phyloP scores from a whole-genome alignment of 2,329 filamentous ascomycete species.

The Scedosporium boydii region DNA sequence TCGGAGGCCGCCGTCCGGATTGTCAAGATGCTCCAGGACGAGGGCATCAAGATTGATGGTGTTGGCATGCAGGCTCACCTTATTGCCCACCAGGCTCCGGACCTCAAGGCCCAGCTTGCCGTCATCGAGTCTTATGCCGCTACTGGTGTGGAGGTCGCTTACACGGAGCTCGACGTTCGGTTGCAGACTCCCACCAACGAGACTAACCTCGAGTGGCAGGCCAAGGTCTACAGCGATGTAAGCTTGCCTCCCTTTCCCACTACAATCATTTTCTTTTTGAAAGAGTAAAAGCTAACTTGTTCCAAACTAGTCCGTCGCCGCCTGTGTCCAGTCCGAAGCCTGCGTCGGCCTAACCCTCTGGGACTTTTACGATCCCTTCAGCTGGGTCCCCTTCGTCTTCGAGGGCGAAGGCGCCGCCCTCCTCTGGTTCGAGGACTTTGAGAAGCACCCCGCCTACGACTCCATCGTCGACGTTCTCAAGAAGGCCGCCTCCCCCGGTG shows the following conservation, averaged over 20 bases:
- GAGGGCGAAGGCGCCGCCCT: slow-evolving; percentile 28
- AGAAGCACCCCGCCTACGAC: slow-evolving; percentile 31
- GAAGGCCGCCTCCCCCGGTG: neutral
- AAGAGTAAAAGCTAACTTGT: neutral
- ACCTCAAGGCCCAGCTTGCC: slow-evolving; percentile 25
- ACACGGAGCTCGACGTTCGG: slow-evolving; percentile 46
- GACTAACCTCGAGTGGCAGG: slow-evolving; percentile 19
- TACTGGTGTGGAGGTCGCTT: slow-evolving; percentile 38
- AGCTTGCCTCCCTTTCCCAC: neutral
- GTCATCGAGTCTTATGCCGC: slow-evolving; percentile 33
- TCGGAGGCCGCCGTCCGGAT: slow-evolving; percentile 32
- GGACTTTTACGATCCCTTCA: slow-evolving; percentile 26
- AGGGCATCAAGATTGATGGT: slow-evolving; percentile 50
- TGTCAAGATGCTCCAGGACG: slow-evolving; percentile 32
- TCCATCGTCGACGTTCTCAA: slow-evolving; percentile 1
- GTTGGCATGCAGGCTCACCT: slow-evolving; percentile 55
- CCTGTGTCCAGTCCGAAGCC: slow-evolving; percentile 18
- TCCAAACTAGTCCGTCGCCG: slow-evolving; percentile 11
- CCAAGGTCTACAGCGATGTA: slow-evolving; percentile 18
- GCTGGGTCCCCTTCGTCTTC: slow-evolving; percentile 32
- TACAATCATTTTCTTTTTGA: too few species aligned
- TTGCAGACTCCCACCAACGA: slow-evolving; percentile 20
- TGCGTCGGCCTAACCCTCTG: slow-evolving; percentile 25
- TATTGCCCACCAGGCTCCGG: slow-evolving; percentile 41
- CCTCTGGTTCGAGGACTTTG: slow-evolving; percentile 31